Conservation (phyloP, 345 rosid genomes). For the Arabis hirsuta region DNA sequence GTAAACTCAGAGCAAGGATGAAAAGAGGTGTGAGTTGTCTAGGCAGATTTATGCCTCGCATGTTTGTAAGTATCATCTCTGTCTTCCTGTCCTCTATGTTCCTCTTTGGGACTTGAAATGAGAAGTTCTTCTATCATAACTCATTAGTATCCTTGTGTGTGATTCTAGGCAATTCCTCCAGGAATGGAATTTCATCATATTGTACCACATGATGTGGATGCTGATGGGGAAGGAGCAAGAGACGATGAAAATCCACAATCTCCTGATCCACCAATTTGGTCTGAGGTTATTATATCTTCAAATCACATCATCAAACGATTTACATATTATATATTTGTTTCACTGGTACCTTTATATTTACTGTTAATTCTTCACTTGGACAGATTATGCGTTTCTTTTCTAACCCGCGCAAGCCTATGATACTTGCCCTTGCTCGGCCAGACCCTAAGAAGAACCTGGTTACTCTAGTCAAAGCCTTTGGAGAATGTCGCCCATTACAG, state of each 20-base stretch:
- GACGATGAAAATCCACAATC: slow-evolving; percentile 67
- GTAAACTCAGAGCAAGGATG: slow-evolving; percentile 78
- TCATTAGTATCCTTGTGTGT: slow-evolving; percentile 22
- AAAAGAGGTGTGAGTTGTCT: slow-evolving; percentile 69
- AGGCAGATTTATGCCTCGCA: slow-evolving; percentile 82
- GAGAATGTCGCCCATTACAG: slow-evolving; percentile 73
- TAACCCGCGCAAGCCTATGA: slow-evolving; percentile 81
- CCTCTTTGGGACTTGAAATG: slow-evolving; percentile 2
- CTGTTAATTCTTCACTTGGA: slow-evolving; percentile 29
- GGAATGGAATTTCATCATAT: slow-evolving; percentile 96
- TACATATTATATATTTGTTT: background rate
- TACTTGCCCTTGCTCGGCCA: slow-evolving; percentile 86
- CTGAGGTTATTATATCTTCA: slow-evolving; percentile 57
- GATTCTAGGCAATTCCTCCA: slow-evolving; percentile 82
- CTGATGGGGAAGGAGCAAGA: slow-evolving; percentile 47
- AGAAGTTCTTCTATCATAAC: background rate
- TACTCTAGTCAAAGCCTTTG: slow-evolving; percentile 84
- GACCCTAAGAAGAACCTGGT: slow-evolving; percentile 88
- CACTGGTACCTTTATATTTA: slow-evolving; percentile 1
- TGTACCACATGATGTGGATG: slow-evolving; percentile 70
- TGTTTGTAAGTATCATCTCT: slow-evolving; percentile 60
- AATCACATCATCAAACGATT: slow-evolving; percentile 5
- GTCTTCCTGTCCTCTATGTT: slow-evolving; percentile 17
- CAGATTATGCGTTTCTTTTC: slow-evolving; percentile 89
- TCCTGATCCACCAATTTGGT: slow-evolving; percentile 83